These are phyloP conservation scores for Rehmannia glutinosa DNA, from an alignment of 257 asterid species.

Conservation along the genomic window DNA sequence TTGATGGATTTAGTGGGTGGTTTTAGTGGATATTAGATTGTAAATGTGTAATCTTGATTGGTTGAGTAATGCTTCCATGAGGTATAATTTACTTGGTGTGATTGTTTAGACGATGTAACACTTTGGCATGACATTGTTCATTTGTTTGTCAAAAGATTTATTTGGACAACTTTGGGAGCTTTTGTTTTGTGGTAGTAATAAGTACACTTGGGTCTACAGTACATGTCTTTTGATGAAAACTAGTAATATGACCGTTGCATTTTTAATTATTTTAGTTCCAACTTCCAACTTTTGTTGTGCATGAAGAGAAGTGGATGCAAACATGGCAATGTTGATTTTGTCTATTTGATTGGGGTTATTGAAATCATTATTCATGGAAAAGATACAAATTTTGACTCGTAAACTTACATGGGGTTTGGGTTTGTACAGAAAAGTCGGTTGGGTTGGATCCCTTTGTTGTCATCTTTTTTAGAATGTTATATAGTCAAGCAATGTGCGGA, in stretches of 20 bases:
- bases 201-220: background rate
- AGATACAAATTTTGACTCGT: background rate
- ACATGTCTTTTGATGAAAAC: background rate
- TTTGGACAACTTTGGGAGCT: background rate
- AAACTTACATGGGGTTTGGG: background rate
- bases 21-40: background rate
- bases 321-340: background rate
- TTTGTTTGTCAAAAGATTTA: background rate
- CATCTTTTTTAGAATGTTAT: background rate
- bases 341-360: conserved; percentile 2
- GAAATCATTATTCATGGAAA: background rate
- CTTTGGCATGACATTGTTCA: background rate
- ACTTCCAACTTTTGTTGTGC: background rate
- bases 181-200: too few relatives aligned
- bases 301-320: background rate
- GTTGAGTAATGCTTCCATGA: background rate
- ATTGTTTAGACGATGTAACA: background rate
- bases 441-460: background rate
- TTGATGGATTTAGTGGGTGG: background rate
- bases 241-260: background rate
- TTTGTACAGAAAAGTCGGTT: background rate
- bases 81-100: background rate
- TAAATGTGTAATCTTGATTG: background rate
- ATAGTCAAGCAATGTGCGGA: too few relatives aligned
- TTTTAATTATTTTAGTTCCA: too few relatives aligned